phyloP scores from a whole-genome alignment of 805 yeast genomes.

The Nakazawaea laoshanensis region DNA sequence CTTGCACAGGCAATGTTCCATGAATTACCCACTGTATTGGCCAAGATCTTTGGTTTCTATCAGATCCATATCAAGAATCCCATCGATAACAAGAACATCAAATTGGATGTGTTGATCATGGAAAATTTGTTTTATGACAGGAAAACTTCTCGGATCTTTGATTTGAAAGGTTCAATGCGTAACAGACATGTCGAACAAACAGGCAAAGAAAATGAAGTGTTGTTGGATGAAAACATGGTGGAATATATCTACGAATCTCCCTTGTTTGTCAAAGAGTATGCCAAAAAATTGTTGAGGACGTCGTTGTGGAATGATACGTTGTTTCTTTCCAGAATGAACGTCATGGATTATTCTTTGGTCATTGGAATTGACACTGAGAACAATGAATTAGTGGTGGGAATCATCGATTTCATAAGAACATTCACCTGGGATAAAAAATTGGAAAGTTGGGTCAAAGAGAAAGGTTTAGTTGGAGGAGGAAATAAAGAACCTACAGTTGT shows the following conservation, averaged over 20 bases:
- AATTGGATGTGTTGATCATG: slow-evolving; percentile 90
- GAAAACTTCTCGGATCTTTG: slow-evolving; percentile 80
- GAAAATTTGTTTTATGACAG: slow-evolving; percentile 87
- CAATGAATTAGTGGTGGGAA: slow-evolving; percentile 79
- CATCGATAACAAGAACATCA: slow-evolving; percentile 63
- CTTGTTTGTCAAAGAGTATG: slow-evolving; percentile 85
- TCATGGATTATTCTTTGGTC: slow-evolving; percentile 95
- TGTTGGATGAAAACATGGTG: slow-evolving; percentile 95
- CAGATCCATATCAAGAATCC: slow-evolving; percentile 85
- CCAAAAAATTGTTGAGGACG: slow-evolving; percentile 76
- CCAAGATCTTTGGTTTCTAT: slow-evolving; percentile 92
- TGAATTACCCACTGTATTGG: slow-evolving; percentile 88
- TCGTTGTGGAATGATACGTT: slow-evolving; percentile 93
- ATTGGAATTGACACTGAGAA: slow-evolving; percentile 77
- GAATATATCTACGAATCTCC: slow-evolving; percentile 97
- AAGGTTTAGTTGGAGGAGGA: slow-evolving; percentile 79
- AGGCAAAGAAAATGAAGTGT: slow-evolving; percentile 89
- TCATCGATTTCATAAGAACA: slow-evolving; percentile 88
- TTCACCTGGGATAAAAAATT: slow-evolving; percentile 98
- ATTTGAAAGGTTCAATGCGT: slow-evolving; percentile 95
- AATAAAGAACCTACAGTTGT: slow-evolving; percentile 95
- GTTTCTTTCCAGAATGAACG: slow-evolving; percentile 92
- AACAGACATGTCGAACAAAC: slow-evolving; percentile 96
- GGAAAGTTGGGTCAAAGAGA: slow-evolving; percentile 98
- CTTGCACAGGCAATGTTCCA: slow-evolving; percentile 93